These are phyloP conservation scores for Mycena kentingensis DNA, from an alignment of 768 basidiomycete species.

Conservation along the genomic window DNA sequence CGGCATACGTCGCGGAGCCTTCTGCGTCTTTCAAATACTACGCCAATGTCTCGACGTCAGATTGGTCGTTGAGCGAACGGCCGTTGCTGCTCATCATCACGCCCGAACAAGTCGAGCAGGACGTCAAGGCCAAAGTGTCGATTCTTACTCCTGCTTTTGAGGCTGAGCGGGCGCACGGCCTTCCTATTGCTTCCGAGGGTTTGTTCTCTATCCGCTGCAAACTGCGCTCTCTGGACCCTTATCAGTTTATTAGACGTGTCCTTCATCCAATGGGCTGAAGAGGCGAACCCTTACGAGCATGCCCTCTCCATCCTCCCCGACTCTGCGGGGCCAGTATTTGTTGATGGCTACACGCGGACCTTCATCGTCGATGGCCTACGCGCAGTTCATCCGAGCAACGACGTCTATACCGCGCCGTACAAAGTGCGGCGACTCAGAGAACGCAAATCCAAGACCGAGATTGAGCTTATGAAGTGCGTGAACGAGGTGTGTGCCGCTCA, in stretches of 20 bases:
- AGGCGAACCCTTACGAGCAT: conserved; percentile 63
- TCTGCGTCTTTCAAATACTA: conserved; percentile 71
- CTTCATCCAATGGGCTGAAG: conserved; percentile 67
- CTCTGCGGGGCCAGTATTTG: conserved; percentile 45
- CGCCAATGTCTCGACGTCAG: conserved; percentile 61
- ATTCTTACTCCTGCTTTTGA: conserved; percentile 82
- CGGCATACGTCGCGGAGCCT: conserved; percentile 80
- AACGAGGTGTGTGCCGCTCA: conserved; percentile 62
- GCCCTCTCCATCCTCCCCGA: conserved; percentile 34
- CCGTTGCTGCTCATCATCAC: conserved; percentile 71
- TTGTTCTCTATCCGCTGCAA: not conserved
- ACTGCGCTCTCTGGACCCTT: not conserved
- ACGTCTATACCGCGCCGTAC: conserved; percentile 51
- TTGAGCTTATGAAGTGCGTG: conserved; percentile 71
- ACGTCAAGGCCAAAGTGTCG: conserved; percentile 46
- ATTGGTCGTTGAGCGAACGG: conserved; percentile 78
- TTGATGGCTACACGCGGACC: conserved; percentile 60
- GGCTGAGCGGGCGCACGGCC: conserved; percentile 62
- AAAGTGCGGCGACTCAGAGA: conserved; percentile 67
- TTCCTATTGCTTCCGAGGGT: conserved; percentile 53
- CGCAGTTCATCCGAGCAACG: conserved; percentile 38
- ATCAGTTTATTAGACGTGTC: conserved; percentile 33
- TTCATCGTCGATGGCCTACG: conserved; percentile 69
- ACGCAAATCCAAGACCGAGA: conserved; percentile 70
- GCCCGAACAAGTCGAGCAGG: conserved; percentile 34